Conservation (phyloP, 1,139 yeast genomes). For the Suhomyces terraborum region DNA sequence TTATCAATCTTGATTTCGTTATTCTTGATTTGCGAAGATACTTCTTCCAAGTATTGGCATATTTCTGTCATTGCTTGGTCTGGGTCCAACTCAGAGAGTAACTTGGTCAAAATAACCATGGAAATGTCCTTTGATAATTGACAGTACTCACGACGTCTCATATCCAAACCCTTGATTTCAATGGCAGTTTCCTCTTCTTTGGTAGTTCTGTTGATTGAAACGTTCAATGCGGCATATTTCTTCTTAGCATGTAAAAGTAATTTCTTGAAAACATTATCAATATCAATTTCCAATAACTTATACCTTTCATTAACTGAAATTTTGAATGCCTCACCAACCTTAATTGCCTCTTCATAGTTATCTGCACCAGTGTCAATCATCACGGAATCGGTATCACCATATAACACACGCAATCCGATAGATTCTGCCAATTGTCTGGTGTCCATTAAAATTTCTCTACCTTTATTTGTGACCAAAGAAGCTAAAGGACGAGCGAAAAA, state of each 20-base stretch:
- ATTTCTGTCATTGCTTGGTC: constrained; percentile 75
- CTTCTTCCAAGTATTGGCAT: constrained; percentile 68
- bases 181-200: constrained; percentile 56
- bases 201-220: constrained; percentile 48
- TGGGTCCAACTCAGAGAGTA: constrained; percentile 73
- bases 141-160: constrained; percentile 96
- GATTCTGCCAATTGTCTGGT: constrained; percentile 92
- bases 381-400: constrained; percentile 99
- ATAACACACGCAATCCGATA: constrained; percentile 79
- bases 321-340: constrained; percentile 85
- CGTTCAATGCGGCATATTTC: constrained; percentile 92
- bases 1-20: constrained; percentile 66
- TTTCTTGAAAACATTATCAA: constrained; percentile 88
- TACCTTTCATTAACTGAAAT: constrained; percentile 85
- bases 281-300: constrained; percentile 85
- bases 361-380: constrained; percentile 93
- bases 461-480: constrained; percentile 91
- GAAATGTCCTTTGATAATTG: constrained; percentile 90
- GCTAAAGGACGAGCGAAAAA: constrained; percentile 97
- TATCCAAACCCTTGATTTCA: constrained; percentile 95
- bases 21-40: constrained; percentile 57
- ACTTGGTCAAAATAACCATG: constrained; percentile 67
- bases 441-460: constrained; percentile 92
- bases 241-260: constrained; percentile 91
- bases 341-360: constrained; percentile 69